Evolutionary conservation across 1,139 yeast genomes (phyloP), one percentile per base, ranked within the genome.

Genomic region (Saccharomyces hybrid): DNA sequence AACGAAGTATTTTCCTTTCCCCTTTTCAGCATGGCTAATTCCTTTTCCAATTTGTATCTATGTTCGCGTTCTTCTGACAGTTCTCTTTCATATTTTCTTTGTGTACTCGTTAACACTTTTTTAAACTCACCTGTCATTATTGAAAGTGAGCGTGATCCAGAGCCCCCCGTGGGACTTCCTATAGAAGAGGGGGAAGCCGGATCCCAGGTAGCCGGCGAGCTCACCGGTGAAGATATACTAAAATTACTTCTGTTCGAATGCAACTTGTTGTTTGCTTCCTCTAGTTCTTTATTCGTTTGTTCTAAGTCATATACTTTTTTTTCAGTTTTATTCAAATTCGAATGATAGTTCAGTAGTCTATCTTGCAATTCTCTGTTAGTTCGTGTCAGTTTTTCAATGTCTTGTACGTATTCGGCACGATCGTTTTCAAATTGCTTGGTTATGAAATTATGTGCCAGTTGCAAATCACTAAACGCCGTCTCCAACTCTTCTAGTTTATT

Each of bases 341-440:
- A 55, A 52, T 67, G 70, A 47, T 63, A 63, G 23, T 58, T 58
- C 14, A 65, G 57, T 11, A 68, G 52, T 53, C 64, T 67, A 38
- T 66, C 67, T 42, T 65, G 67, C 44, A 69, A 57, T 48, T 66
- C 70, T 47, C 59, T 63, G 50, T 66, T 67, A 7, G 68, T 64
- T 27, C 60, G 54, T n/a, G 63, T 62, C 50, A 69, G 50, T 53
- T 60, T 63, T 31, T 68, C 70, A 27, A 68, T 67, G 47, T 65
- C 65, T 50, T 62, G 61, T 20, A 61, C 49, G 50, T 68, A 63
- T 30, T 66, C 67, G 6, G 59, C 57, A 49, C 71, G 62, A 52
- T 69, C 72, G 47, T 62, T 61, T 48, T 66, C 70, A 50, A 65
- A 70, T 49, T 68, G 66, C 44, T 67, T 67, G 5, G 71, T 69